Percentiles rank a stretch among this genome's conserved stretches.
Evolutionary conservation across 176 grass and related monocot genomes (phyloP).

Genomic region (Phragmites australis): DNA sequence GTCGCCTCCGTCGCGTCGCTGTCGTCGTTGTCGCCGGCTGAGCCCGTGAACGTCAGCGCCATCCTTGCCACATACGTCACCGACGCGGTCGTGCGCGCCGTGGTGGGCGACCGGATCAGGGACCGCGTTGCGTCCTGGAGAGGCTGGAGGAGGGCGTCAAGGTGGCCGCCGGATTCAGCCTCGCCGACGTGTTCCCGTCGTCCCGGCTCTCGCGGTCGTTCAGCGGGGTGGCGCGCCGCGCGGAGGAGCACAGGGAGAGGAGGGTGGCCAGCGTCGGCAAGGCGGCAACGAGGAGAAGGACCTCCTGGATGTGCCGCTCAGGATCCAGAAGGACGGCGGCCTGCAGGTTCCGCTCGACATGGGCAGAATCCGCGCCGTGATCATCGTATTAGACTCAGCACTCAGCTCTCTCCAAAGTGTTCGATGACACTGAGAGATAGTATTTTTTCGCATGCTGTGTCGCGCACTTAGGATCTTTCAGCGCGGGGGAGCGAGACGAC

Average conservation of each 20-base stretch:
- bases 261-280: not conserved
- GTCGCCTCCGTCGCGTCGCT: constrained; percentile 5
- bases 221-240: not conserved
- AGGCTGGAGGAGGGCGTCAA: constrained; percentile 35
- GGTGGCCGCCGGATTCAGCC: constrained; percentile 46
- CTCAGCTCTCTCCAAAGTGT: not conserved
- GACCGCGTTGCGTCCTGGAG: constrained; percentile 38
- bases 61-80: constrained; percentile 22
- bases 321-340: constrained; percentile 23
- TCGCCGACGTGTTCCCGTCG: constrained; percentile 49
- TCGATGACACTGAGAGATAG: not conserved
- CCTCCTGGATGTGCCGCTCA: constrained; percentile 45
- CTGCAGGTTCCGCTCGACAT: constrained; percentile 30
- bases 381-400: constrained; percentile 28
- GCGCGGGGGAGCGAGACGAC: constrained; percentile 43
- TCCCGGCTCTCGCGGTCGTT: constrained; percentile 32
- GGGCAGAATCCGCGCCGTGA: constrained; percentile 33
- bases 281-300: constrained; percentile 31
- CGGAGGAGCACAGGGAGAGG: constrained; percentile 28
- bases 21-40: not conserved
- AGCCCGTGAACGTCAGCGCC: constrained; percentile 42
- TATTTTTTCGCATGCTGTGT: not conserved
- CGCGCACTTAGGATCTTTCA: constrained; percentile 28
- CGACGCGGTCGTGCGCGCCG: constrained; percentile 26
- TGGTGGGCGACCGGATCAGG: constrained; percentile 37